A percentile compares a stretch with the other conserved stretches of the same genome.
Conservation (phyloP, 2,329 filamentous ascomycete species). For the Beauveria pseudobassiana region DNA sequence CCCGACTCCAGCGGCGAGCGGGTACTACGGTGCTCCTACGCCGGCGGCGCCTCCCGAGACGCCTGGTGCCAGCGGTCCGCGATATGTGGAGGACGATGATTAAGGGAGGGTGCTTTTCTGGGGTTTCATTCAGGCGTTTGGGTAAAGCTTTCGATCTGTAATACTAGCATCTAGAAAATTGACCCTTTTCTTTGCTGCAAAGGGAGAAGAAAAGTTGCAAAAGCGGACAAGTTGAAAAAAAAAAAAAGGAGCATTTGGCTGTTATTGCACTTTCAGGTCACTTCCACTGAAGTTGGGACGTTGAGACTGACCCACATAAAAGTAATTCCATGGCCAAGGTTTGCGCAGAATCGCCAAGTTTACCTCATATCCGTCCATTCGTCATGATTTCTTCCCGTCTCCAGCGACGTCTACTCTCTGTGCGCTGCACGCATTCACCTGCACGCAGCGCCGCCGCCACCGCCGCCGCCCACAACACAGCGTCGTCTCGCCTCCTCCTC, state of each 20-base stretch:
- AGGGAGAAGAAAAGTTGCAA: background rate
- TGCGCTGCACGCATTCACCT: background rate
- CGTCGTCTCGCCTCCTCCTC: background rate
- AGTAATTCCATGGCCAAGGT: background rate
- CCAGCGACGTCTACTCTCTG: background rate
- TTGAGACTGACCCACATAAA: background rate
- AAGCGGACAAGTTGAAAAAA: background rate
- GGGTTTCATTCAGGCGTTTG: background rate
- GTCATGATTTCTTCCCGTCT: background rate
- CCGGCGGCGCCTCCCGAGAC: slow-evolving; percentile 53
- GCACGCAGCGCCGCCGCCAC: background rate
- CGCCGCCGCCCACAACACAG: background rate
- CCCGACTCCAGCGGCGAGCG: slow-evolving; percentile 61
- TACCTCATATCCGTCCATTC: background rate
- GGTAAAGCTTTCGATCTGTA: slow-evolving; percentile 5
- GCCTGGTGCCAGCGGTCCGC: slow-evolving; percentile 51
- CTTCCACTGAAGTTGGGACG: background rate
- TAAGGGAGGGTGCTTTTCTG: slow-evolving; percentile 8
- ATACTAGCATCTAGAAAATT: slow-evolving; percentile 4
- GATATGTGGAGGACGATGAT: slow-evolving; percentile 49
- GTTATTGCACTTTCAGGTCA: background rate
- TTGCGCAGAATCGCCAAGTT: background rate
- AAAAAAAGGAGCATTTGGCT: background rate
- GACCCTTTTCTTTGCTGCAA: background rate
- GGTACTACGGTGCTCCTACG: slow-evolving; percentile 50